Conservation (phyloP, 2,329 filamentous ascomycete species). For the Aspergillus novofumigatus region DNA sequence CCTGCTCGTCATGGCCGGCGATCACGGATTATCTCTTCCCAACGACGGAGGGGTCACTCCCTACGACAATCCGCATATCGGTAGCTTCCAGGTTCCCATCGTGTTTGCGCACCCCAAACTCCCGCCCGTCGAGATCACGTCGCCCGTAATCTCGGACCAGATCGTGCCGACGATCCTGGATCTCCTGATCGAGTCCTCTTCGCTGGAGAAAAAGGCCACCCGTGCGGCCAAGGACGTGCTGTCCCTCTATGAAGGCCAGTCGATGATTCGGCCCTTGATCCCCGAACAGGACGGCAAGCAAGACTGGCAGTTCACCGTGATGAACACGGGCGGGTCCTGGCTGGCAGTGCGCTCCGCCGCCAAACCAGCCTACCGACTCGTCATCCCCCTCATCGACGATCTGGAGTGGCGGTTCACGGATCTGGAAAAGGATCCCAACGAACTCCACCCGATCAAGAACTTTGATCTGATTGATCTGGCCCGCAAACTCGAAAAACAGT, state of each 20-base stretch:
- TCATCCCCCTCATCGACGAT: conserved; percentile 28
- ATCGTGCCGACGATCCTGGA: conserved; percentile 31
- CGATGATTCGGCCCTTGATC: conserved; percentile 26
- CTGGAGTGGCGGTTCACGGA: conserved; percentile 33
- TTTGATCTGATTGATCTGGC: conserved; percentile 23
- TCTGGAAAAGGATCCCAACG: conserved; percentile 22
- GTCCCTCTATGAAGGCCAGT: conserved; percentile 31
- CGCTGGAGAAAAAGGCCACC: conserved; percentile 20
- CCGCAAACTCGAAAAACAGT: conserved; percentile 12
- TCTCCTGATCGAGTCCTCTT: conserved; percentile 27
- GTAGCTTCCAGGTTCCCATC: conserved; percentile 32
- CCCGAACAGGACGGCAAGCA: conserved; percentile 17
- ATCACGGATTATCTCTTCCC: conserved; percentile 34
- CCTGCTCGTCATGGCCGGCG: conserved; percentile 30
- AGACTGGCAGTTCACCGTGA: conserved; percentile 33
- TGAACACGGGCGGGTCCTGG: conserved; percentile 33
- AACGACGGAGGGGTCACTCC: conserved; percentile 32
- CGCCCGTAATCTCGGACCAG: conserved; percentile 27
- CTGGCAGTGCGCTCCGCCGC: conserved; percentile 29
- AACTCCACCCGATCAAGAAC: conserved; percentile 18
- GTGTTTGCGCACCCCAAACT: conserved; percentile 30
- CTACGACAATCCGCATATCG: conserved; percentile 31
- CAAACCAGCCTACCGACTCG: conserved; percentile 23
- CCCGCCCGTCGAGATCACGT: conserved; percentile 24
- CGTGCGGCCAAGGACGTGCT: conserved; percentile 22